Percentiles rank a stretch among this genome's conserved stretches.
Evolutionary conservation across 2,329 filamentous ascomycete species (phyloP).

Genomic region (Fusarium lateritium): DNA sequence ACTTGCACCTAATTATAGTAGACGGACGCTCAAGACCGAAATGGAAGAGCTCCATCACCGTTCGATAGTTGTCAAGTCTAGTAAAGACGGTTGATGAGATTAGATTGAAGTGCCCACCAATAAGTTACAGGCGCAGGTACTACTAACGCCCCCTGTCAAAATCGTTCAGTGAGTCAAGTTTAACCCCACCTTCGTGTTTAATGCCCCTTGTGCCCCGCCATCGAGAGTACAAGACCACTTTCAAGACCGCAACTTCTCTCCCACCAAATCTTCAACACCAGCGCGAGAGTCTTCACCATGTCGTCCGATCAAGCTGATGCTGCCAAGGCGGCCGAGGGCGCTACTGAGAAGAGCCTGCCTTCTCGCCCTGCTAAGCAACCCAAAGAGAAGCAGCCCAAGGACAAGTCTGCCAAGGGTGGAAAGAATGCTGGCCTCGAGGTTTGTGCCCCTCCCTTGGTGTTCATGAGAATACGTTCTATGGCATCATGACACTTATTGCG

Average conservation of each 20-base stretch:
- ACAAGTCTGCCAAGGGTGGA: slow-evolving; percentile 64
- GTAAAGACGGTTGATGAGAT: slow-evolving; percentile 7
- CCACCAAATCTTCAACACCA: slow-evolving; percentile 44
- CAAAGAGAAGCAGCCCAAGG: slow-evolving; percentile 53
- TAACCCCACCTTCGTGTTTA: slow-evolving; percentile 54
- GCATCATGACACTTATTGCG: slow-evolving; percentile 6
- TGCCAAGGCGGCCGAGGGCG: slow-evolving; percentile 54
- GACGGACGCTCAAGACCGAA: neutral
- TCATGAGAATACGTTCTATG: slow-evolving; percentile 9
- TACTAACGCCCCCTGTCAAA: slow-evolving; percentile 13
- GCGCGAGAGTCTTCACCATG: slow-evolving; percentile 50
- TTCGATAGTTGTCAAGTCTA: slow-evolving; percentile 2
- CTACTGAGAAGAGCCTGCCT: slow-evolving; percentile 53
- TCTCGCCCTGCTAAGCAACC: slow-evolving; percentile 56
- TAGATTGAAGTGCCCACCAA: neutral
- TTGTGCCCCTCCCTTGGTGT: slow-evolving; percentile 27
- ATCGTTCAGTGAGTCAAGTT: slow-evolving; percentile 51
- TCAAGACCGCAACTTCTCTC: slow-evolving; percentile 49
- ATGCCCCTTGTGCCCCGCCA: slow-evolving; percentile 53
- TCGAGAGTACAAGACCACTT: slow-evolving; percentile 35
- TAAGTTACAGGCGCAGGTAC: neutral
- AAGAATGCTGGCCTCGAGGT: slow-evolving; percentile 72
- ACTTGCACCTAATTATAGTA: neutral
- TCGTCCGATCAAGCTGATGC: slow-evolving; percentile 57
- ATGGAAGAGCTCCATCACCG: slow-evolving; percentile 4